Percentiles rank a stretch among this genome's conserved stretches.
Conservation (phyloP, 805 yeast genomes). For the Wickerhamomyces canadensis region DNA sequence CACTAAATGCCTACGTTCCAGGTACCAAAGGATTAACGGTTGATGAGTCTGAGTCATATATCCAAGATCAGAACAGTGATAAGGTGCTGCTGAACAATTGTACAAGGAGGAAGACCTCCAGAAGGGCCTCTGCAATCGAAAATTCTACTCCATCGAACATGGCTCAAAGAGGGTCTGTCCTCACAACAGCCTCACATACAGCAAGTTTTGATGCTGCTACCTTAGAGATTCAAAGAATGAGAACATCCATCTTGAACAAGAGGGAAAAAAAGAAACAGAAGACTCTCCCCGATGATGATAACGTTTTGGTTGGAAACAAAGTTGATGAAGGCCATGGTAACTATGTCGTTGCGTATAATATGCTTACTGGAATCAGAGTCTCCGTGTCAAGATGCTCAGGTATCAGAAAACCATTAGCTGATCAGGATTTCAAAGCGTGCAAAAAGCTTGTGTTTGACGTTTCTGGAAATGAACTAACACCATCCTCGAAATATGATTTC, state of each 20-base stretch:
- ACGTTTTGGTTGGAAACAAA: conserved; percentile 69
- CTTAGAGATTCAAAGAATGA: conserved; percentile 44
- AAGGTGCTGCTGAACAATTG: conserved; percentile 29
- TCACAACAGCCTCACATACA: conserved; percentile 19
- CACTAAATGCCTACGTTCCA: conserved; percentile 4
- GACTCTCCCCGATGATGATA: conserved; percentile 43
- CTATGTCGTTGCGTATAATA: conserved; percentile 90
- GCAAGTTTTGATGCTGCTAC: conserved; percentile 32
- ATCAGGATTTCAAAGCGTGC: conserved; percentile 62
- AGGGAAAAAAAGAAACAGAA: conserved; percentile 36
- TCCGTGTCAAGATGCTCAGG: conserved; percentile 93
- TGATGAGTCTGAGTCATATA: conserved; percentile 27
- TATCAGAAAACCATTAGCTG: conserved; percentile 64
- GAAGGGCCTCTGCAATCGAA: not conserved
- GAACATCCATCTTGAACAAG: conserved; percentile 40
- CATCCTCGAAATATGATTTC: conserved; percentile 91
- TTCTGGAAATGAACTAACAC: conserved; percentile 83
- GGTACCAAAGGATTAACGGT: not conserved
- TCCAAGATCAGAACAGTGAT: conserved; percentile 29
- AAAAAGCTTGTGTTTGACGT: conserved; percentile 84
- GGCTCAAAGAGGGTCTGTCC: conserved; percentile 12
- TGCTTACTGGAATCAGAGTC: conserved; percentile 94
- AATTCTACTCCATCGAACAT: not conserved
- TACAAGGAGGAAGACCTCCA: conserved; percentile 14
- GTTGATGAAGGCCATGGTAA: conserved; percentile 92